Evolutionary conservation across 169 alveolate species (phyloP).

Genomic region (Cryptosporidium sp.): DNA sequence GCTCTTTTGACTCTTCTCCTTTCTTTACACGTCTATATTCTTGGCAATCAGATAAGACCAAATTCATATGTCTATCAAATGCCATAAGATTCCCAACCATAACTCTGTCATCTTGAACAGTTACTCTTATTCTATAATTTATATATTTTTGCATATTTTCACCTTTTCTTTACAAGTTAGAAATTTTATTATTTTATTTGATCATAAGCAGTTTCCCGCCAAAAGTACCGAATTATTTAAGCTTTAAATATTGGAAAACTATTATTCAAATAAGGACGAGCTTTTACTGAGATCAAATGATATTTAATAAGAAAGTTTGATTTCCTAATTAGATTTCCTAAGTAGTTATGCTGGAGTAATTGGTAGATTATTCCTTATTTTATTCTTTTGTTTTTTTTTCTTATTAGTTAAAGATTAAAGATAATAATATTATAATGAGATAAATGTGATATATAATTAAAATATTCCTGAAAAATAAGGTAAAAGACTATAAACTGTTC

Average conservation of each 20-base stretch:
- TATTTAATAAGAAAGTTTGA: too few species aligned
- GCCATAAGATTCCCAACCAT: slow-evolving; percentile 97
- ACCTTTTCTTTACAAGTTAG: slow-evolving; percentile 73
- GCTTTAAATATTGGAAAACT: neutral
- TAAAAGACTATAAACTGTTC: neutral
- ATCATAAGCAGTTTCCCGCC: neutral
- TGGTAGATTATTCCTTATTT: too few species aligned
- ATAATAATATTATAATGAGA: too few species aligned
- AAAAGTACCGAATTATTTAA: neutral
- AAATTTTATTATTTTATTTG: neutral
- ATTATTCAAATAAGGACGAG: neutral
- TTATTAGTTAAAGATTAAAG: neutral
- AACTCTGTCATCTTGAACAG: slow-evolving; percentile 93
- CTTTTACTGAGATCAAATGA: neutral
- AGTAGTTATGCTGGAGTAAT: too few species aligned
- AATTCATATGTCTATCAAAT: slow-evolving; percentile 98
- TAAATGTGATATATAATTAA: too few species aligned
- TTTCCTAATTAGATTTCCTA: too few species aligned
- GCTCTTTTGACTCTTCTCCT: slow-evolving; percentile 84
- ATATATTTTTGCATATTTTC: slow-evolving; percentile 94
- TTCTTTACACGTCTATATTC: slow-evolving; percentile 93
- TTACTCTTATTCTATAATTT: slow-evolving; percentile 95
- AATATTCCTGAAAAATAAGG: neutral
- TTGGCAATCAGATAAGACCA: slow-evolving; percentile 97
- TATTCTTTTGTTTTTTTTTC: too few species aligned